These are phyloP conservation scores for Ascoidea tarda DNA, from an alignment of 805 yeast genomes.

Conservation along the genomic window DNA sequence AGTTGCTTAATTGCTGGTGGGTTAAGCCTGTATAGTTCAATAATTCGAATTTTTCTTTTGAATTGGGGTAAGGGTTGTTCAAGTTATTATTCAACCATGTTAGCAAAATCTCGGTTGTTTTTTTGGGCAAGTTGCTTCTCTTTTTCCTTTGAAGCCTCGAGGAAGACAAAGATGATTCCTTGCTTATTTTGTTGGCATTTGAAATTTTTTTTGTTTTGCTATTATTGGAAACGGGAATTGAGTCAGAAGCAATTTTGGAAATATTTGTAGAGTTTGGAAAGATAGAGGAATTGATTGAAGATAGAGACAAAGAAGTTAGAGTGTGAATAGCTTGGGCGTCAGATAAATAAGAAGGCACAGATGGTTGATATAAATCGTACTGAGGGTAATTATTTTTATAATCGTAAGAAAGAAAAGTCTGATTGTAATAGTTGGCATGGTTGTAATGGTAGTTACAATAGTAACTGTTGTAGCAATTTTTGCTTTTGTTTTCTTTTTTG, in stretches of 20 bases:
- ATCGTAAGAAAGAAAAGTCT: background rate
- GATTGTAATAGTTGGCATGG: background rate
- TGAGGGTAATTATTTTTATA: no score
- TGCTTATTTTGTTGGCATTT: no score
- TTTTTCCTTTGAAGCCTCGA: constrained; percentile 20
- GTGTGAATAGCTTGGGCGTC: background rate
- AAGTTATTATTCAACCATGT: constrained; percentile 63
- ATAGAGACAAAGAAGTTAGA: no score
- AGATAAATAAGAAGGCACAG: background rate
- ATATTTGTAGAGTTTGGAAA: no score
- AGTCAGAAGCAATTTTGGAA: background rate
- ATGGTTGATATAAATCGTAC: no score
- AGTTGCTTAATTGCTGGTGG: constrained; percentile 67
- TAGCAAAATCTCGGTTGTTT: constrained; percentile 60
- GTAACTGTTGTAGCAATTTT: no score
- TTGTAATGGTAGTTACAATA: background rate
- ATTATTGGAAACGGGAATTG: background rate
- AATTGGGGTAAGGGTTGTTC: constrained; percentile 75
- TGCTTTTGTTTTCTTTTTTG: no score
- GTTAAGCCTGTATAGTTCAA: constrained; percentile 64
- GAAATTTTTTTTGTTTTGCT: no score
- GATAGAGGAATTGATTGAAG: background rate
- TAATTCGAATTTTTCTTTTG: constrained; percentile 57
- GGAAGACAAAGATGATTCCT: background rate
- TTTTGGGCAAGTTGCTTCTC: constrained; percentile 67